These are phyloP conservation scores for Pythium oligandrum DNA, from an alignment of 352 stramenopile species.

Conservation along the genomic window DNA sequence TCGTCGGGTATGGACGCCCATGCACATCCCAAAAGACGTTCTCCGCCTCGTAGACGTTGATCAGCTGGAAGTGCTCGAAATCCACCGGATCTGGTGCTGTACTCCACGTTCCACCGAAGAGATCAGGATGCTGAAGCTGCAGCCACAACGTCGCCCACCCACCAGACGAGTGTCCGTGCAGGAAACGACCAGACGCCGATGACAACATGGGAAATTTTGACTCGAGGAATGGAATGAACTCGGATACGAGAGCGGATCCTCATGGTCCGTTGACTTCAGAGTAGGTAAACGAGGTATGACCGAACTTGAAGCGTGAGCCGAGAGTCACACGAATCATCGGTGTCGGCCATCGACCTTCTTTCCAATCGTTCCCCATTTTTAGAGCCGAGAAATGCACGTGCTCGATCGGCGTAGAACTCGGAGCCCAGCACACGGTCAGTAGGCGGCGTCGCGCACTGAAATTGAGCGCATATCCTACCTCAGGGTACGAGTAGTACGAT, in stretches of 20 bases:
- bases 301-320: constrained; percentile 67
- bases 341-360: constrained; percentile 40
- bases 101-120: constrained; percentile 71
- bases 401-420: constrained; percentile 52
- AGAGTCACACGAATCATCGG: constrained; percentile 69
- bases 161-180: constrained; percentile 73
- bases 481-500: constrained; percentile 55
- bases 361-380: constrained; percentile 55
- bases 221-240: constrained; percentile 68
- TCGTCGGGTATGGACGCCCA: constrained; percentile 50
- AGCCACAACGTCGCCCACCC: constrained; percentile 68
- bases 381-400: constrained; percentile 49
- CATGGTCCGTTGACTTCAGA: constrained; percentile 57
- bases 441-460: not conserved
- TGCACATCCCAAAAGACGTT: constrained; percentile 72
- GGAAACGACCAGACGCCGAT: constrained; percentile 34
- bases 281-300: constrained; percentile 72
- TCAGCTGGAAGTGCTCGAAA: constrained; percentile 57
- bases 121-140: constrained; percentile 61
- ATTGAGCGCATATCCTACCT: constrained; percentile 23
- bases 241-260: constrained; percentile 53
- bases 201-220: constrained; percentile 31
- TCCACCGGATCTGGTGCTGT: constrained; percentile 65
- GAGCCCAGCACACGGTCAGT: constrained; percentile 19
- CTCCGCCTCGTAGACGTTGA: constrained; percentile 62